These are phyloP conservation scores for Glomus cerebriforme DNA, from an alignment of 192 early-diverging fungal species.

Conservation along the genomic window DNA sequence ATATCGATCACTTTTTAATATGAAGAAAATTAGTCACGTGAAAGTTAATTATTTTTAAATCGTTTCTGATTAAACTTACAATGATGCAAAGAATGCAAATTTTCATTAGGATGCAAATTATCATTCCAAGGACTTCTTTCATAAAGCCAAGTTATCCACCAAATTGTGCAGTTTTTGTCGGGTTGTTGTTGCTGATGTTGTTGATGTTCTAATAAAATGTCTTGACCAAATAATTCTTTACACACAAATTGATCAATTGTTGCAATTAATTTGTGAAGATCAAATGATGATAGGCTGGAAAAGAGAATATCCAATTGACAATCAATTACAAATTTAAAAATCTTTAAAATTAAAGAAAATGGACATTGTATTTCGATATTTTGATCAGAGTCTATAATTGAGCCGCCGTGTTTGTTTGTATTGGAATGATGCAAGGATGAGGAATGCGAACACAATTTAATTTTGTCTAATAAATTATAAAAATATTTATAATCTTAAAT, in stretches of 20 bases:
- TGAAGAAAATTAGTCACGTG: no score
- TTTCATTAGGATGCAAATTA: not conserved
- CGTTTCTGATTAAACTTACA: not conserved
- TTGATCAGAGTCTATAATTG: no score
- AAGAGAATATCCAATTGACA: not conserved
- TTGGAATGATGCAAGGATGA: no score
- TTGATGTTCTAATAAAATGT: conserved; percentile 5
- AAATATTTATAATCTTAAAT: no score
- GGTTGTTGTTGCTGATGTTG: not conserved
- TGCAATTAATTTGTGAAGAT: not conserved
- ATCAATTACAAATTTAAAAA: not conserved
- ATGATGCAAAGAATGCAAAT: not conserved
- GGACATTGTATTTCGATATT: no score
- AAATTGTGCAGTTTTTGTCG: not conserved
- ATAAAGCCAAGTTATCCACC: conserved; percentile 3
- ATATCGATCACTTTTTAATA: no score
- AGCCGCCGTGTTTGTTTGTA: no score
- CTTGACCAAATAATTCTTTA: not conserved
- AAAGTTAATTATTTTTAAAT: no score
- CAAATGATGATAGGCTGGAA: not conserved
- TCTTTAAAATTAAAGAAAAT: not conserved
- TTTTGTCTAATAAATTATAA: no score
- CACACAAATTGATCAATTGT: not conserved
- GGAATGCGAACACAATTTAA: no score
- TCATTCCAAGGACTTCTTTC: conserved; percentile 15